These are phyloP conservation scores for Ganoderma lucidum DNA, from an alignment of 1,284 basidiomycete species.

Conservation along the genomic window DNA sequence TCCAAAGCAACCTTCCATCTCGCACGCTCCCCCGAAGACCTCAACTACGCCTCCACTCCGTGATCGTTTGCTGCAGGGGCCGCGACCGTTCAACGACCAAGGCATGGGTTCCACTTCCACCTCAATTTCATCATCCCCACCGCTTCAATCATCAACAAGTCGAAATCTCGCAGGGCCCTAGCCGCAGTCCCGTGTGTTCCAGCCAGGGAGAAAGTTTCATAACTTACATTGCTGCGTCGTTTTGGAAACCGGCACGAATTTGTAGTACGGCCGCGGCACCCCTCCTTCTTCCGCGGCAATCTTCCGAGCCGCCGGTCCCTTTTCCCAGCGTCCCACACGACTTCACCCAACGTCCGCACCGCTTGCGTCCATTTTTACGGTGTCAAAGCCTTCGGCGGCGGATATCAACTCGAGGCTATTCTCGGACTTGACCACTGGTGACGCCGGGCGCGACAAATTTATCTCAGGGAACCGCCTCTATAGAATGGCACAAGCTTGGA, in stretches of 20 bases:
- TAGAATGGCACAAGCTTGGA: too few relatives aligned
- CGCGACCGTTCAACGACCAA: not conserved
- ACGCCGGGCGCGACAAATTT: constrained; percentile 1
- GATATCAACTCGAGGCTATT: not conserved
- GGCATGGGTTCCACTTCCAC: not conserved
- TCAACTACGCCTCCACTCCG: not conserved
- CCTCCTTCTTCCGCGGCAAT: not conserved
- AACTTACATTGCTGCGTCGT: not conserved
- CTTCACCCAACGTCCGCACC: not conserved
- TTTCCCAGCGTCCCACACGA: not conserved
- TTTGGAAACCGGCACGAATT: constrained; percentile 6
- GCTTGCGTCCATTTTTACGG: constrained; percentile 1
- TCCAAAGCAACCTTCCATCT: not conserved
- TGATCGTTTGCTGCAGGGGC: not conserved
- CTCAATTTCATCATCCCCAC: not conserved
- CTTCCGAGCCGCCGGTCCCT: not conserved
- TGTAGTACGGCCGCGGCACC: not conserved
- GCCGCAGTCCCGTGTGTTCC: not conserved
- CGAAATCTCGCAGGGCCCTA: not conserved
- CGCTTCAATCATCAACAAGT: not conserved
- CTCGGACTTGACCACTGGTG: not conserved
- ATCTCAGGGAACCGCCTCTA: not conserved
- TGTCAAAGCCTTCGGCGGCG: not conserved
- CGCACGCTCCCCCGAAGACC: not conserved
- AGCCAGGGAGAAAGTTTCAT: constrained; percentile 1